Percentiles rank a stretch among this genome's conserved stretches.
Evolutionary conservation across 148 eudicot genomes (phyloP).

Genomic region (Silene conica): DNA sequence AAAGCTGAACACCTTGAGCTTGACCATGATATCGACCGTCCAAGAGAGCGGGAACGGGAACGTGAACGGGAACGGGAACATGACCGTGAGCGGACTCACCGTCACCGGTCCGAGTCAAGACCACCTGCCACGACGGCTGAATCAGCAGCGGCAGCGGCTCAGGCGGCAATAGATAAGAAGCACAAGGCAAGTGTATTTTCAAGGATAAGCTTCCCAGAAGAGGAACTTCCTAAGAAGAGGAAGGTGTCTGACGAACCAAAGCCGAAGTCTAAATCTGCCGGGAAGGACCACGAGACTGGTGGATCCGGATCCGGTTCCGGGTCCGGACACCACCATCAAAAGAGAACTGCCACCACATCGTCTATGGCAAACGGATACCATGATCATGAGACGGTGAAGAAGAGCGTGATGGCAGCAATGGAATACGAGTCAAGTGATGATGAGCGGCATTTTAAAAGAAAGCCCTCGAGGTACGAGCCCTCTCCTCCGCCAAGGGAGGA

Average conservation of each 20-base stretch:
- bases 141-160: conserved; percentile 18
- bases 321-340: conserved; percentile 19
- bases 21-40: conserved; percentile 27
- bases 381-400: conserved; percentile 23
- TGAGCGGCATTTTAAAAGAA: conserved; percentile 75
- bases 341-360: not conserved
- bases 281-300: conserved; percentile 13
- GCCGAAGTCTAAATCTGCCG: conserved; percentile 14
- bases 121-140: conserved; percentile 34
- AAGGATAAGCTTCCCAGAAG: conserved; percentile 58
- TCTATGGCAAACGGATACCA: conserved; percentile 23
- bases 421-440: conserved; percentile 63
- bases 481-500: conserved; percentile 40
- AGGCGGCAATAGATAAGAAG: conserved; percentile 34
- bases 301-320: conserved; percentile 12
- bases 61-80: conserved; percentile 12
- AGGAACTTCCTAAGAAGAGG: conserved; percentile 43
- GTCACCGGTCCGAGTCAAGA: conserved; percentile 38
- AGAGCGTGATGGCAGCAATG: conserved; percentile 21
- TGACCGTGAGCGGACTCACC: conserved; percentile 36
- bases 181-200: conserved; percentile 71
- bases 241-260: conserved; percentile 30
- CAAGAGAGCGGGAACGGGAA: conserved; percentile 18
- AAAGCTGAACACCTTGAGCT: conserved; percentile 33
- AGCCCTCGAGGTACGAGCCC: conserved; percentile 64